Percentiles rank a stretch among this genome's conserved stretches.
Conservation (phyloP, 352 stramenopile genomes). For the Globisporangium radiosum region DNA sequence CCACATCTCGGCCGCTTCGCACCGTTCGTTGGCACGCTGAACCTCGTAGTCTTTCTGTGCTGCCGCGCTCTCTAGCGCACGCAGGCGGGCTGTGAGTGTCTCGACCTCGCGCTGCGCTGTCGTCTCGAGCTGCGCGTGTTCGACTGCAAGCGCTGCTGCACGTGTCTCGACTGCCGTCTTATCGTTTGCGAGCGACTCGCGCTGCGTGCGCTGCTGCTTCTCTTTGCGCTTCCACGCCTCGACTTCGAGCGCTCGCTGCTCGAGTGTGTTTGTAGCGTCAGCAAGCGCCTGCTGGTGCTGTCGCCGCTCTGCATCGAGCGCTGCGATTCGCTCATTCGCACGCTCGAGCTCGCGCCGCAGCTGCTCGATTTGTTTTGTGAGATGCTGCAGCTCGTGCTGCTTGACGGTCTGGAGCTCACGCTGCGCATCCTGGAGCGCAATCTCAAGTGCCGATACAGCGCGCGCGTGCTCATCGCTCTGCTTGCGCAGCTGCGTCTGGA, state of each 20-base stretch:
- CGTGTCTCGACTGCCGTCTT: constrained; percentile 34
- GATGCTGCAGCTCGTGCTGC: constrained; percentile 19
- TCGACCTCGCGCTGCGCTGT: constrained; percentile 32
- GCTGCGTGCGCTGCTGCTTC: constrained; percentile 34
- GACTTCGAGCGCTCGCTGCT: constrained; percentile 36
- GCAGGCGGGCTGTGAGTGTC: constrained; percentile 34
- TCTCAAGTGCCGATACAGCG: constrained; percentile 19
- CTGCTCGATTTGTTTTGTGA: constrained; percentile 33
- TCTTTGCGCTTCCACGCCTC: constrained; percentile 40
- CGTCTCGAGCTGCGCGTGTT: constrained; percentile 21
- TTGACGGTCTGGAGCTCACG: constrained; percentile 20
- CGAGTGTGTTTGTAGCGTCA: constrained; percentile 12
- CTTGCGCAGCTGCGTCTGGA: constrained; percentile 24
- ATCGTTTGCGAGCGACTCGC: constrained; percentile 20
- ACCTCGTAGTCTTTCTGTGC: constrained; percentile 51
- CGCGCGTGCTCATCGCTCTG: constrained; percentile 22
- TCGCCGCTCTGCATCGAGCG: constrained; percentile 29
- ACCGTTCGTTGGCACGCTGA: constrained; percentile 32
- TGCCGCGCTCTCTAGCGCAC: constrained; percentile 39
- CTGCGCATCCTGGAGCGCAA: constrained; percentile 22
- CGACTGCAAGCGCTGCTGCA: constrained; percentile 22
- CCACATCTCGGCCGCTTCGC: constrained; percentile 42
- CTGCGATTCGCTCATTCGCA: constrained; percentile 15
- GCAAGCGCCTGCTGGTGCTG: constrained; percentile 21
- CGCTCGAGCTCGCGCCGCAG: constrained; percentile 30